Conservation (phyloP, 2,329 filamentous ascomycete species). For the Claviceps arundinis region DNA sequence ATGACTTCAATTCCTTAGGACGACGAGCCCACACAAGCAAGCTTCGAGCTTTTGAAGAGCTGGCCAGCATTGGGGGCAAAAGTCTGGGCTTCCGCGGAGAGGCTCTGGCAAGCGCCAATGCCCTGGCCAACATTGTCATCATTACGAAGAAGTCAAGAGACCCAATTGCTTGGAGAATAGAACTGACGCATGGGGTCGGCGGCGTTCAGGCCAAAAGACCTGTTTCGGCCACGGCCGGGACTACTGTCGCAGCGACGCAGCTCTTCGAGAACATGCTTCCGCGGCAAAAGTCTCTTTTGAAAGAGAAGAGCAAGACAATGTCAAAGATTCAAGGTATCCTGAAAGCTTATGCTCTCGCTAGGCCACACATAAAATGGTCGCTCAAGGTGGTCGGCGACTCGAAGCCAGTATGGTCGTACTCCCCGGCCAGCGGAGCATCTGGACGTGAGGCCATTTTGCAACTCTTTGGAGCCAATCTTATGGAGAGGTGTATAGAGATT, state of each 20-base stretch:
- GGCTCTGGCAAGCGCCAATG: constrained; percentile 53
- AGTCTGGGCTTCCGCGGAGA: constrained; percentile 68
- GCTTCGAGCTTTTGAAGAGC: constrained; percentile 48
- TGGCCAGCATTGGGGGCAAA: constrained; percentile 39
- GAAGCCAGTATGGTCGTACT: constrained; percentile 44
- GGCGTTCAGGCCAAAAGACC: constrained; percentile 19
- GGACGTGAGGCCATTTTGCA: constrained; percentile 48
- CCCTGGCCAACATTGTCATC: constrained; percentile 45
- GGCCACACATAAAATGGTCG: constrained; percentile 46
- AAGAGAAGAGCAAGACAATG: constrained; percentile 43
- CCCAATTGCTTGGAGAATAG: constrained; percentile 38
- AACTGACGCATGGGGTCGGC: constrained; percentile 22
- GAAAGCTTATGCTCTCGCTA: constrained; percentile 51
- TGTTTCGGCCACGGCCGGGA: constrained; percentile 49
- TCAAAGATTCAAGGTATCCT: constrained; percentile 46
- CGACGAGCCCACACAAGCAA: constrained; percentile 63
- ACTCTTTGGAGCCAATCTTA: constrained; percentile 44
- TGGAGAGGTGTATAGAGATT: constrained; percentile 38
- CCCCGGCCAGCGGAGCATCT: constrained; percentile 35
- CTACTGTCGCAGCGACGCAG: constrained; percentile 46
- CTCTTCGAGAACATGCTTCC: constrained; percentile 52
- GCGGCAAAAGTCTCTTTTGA: constrained; percentile 43
- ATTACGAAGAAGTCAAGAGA: constrained; percentile 52
- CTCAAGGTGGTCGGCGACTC: constrained; percentile 46
- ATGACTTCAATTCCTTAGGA: constrained; percentile 51